Conservation (phyloP, 2,329 filamentous ascomycete species). For the Delphinella strobiligena region DNA sequence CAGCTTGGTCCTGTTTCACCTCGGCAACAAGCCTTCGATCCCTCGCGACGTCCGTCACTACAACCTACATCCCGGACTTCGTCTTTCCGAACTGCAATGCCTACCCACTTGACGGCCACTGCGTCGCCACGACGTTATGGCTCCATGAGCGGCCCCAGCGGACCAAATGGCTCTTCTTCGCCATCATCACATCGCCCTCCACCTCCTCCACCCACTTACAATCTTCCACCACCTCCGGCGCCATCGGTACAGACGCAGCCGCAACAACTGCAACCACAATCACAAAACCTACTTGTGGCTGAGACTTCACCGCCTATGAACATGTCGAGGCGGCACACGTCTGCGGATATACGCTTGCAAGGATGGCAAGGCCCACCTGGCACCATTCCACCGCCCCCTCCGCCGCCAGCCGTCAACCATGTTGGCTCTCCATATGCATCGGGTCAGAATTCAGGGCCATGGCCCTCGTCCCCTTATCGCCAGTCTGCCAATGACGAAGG, state of each 20-base stretch:
- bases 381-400: slow-evolving; percentile 27
- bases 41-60: slow-evolving; percentile 60
- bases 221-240: slow-evolving; percentile 35
- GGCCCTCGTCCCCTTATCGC: slow-evolving; percentile 54
- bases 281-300: too few relatives aligned
- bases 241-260: too few relatives aligned
- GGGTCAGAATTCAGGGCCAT: slow-evolving; percentile 48
- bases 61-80: slow-evolving; percentile 49
- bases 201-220: slow-evolving; percentile 14
- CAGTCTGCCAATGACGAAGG: slow-evolving; percentile 38
- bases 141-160: slow-evolving; percentile 60
- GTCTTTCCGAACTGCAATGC: slow-evolving; percentile 65
- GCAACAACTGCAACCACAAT: too few relatives aligned
- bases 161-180: slow-evolving; percentile 38
- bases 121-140: slow-evolving; percentile 72
- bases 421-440: slow-evolving; percentile 49
- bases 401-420: slow-evolving; percentile 33
- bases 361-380: slow-evolving; percentile 58
- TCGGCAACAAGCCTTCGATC: slow-evolving; percentile 49
- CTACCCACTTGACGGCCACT: slow-evolving; percentile 72
- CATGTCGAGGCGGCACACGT: slow-evolving; percentile 76
- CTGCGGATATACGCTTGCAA: slow-evolving; percentile 74
- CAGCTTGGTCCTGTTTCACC: slow-evolving; percentile 10
- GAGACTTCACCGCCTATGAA: too few relatives aligned
- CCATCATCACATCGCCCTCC: slow-evolving; percentile 62